Percentiles rank a stretch among this genome's conserved stretches.
Conservation (phyloP, 1,139 yeast genomes). For the Eremothecium coryli region DNA sequence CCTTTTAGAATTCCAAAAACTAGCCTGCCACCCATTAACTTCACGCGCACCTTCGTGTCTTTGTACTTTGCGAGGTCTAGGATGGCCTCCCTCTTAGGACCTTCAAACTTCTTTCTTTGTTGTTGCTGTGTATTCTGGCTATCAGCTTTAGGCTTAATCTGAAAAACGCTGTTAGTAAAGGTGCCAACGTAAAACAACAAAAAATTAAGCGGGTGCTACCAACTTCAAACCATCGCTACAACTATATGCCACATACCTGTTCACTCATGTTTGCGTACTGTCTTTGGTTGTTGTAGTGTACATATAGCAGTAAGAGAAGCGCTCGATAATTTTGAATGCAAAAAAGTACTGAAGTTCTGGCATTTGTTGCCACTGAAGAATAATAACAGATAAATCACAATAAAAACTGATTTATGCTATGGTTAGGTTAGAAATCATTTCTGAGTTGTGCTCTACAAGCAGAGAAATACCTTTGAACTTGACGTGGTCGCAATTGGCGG, state of each 20-base stretch:
- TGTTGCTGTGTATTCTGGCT: constrained; percentile 31
- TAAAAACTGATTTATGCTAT: too few species aligned
- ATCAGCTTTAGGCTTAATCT: constrained; percentile 16
- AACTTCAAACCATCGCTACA: constrained; percentile 2
- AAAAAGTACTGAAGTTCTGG: too few species aligned
- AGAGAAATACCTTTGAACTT: constrained; percentile 48
- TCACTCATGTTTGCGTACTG: constrained; percentile 9
- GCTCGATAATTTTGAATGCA: too few species aligned
- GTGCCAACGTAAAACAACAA: constrained; percentile 5
- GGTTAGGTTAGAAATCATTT: constrained; percentile 9
- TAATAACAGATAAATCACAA: too few species aligned
- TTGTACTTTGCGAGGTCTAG: constrained; percentile 71
- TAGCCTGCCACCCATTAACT: constrained; percentile 80
- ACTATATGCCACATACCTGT: constrained; percentile 9
- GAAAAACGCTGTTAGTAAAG: constrained; percentile 6
- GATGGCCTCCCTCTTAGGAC: constrained; percentile 86
- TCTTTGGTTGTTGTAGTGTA: too few species aligned
- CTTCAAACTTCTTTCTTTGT: constrained; percentile 43
- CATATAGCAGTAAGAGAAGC: too few species aligned
- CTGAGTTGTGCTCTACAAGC: constrained; percentile 17
- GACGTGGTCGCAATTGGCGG: constrained; percentile 47
- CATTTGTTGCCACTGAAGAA: too few species aligned
- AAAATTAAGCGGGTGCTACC: neutral
- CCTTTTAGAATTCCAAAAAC: constrained; percentile 77
- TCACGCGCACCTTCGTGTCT: constrained; percentile 65